These are phyloP conservation scores for Lolium multiflorum DNA, from an alignment of 176 grass and related monocot species.

Conservation along the genomic window DNA sequence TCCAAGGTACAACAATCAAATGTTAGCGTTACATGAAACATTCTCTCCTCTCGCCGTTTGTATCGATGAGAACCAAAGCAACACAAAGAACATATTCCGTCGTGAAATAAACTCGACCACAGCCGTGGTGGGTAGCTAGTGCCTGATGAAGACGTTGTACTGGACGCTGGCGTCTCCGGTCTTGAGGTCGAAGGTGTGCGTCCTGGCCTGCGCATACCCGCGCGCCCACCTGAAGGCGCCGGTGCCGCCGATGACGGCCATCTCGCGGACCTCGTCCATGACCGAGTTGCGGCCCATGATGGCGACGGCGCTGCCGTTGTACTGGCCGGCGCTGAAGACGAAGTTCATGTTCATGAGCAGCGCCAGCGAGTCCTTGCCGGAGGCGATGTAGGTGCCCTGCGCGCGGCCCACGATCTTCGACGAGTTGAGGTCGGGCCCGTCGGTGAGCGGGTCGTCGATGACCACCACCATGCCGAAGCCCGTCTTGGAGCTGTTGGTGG, in stretches of 20 bases:
- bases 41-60: background rate
- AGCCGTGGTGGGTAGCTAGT: slow-evolving; percentile 24
- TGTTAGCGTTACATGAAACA: background rate
- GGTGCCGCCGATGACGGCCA: slow-evolving; percentile 65
- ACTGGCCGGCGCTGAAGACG: slow-evolving; percentile 52
- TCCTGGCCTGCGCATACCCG: slow-evolving; percentile 58
- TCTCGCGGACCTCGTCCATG: slow-evolving; percentile 53
- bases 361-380: slow-evolving; percentile 45
- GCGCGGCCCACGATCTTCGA: slow-evolving; percentile 48
- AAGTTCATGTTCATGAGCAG: slow-evolving; percentile 83
- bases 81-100: background rate
- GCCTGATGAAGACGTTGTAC: slow-evolving; percentile 69
- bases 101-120: background rate
- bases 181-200: slow-evolving; percentile 41
- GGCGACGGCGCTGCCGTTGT: slow-evolving; percentile 68
- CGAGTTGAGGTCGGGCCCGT: slow-evolving; percentile 49
- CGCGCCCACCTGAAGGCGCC: slow-evolving; percentile 72
- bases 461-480: slow-evolving; percentile 57
- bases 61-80: background rate
- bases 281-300: slow-evolving; percentile 66
- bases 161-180: slow-evolving; percentile 71
- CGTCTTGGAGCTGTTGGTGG: background rate
- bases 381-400: slow-evolving; percentile 62
- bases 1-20: background rate
- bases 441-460: slow-evolving; percentile 73